phyloP scores from a whole-genome alignment of 805 yeast genomes.

The Wickerhamomyces tratensis region DNA sequence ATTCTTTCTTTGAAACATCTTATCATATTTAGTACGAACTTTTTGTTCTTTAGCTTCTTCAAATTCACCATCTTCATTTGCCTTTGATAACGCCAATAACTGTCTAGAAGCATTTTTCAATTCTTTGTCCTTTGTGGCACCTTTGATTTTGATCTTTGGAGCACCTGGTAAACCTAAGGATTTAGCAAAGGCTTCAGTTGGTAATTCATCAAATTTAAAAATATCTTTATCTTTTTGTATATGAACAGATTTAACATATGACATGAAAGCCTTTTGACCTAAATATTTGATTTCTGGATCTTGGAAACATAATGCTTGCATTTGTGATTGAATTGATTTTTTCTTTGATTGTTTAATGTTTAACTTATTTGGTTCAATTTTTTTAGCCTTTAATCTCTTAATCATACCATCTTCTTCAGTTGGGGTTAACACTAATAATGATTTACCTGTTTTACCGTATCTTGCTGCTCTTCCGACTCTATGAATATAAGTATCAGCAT shows the following conservation, averaged over 20 bases:
- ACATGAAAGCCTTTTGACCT: constrained; percentile 92
- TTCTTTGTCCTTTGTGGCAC: constrained; percentile 45
- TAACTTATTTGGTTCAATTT: constrained; percentile 62
- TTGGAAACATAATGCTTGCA: constrained; percentile 85
- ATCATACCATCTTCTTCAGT: constrained; percentile 73
- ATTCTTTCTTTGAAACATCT: constrained; percentile 92
- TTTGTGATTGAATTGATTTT: constrained; percentile 68
- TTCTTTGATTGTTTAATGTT: constrained; percentile 65
- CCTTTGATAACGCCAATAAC: constrained; percentile 43
- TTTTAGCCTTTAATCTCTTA: constrained; percentile 46
- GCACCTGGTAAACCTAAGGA: constrained; percentile 94
- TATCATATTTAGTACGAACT: constrained; percentile 81
- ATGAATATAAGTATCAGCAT: constrained; percentile 85
- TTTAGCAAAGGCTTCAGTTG: constrained; percentile 76
- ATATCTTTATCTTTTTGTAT: constrained; percentile 83
- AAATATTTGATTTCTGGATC: constrained; percentile 87
- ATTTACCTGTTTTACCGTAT: constrained; percentile 82
- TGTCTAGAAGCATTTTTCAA: constrained; percentile 76
- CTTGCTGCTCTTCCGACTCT: constrained; percentile 96
- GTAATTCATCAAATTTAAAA: constrained; percentile 67
- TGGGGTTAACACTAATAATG: constrained; percentile 76
- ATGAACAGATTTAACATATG: constrained; percentile 78
- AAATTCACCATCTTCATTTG: constrained; percentile 57
- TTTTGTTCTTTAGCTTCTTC: constrained; percentile 25
- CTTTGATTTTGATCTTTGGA: constrained; percentile 76